Percentiles rank a stretch among this genome's conserved stretches.
Evolutionary conservation across 75 land plant species (phyloP).

Genomic region (Picea glauca): DNA sequence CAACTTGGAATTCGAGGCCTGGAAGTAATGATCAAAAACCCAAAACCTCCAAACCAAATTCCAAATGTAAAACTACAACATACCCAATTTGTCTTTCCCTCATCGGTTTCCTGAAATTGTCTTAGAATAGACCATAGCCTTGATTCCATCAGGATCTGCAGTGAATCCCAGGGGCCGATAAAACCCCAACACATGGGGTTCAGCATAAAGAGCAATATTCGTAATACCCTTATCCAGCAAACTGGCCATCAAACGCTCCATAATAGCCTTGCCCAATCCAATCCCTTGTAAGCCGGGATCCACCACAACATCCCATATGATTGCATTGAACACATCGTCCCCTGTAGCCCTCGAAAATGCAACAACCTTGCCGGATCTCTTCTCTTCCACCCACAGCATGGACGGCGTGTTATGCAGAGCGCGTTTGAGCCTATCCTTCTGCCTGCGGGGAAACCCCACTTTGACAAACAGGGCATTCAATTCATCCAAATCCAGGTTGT

Average conservation of each 20-base stretch:
- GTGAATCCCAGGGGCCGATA: conserved; percentile 84
- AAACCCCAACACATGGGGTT: conserved; percentile 83
- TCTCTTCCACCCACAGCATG: conserved; percentile 60
- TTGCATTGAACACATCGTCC: conserved; percentile 91
- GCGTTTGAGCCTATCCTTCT: conserved; percentile 45
- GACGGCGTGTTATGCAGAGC: conserved; percentile 72
- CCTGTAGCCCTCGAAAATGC: conserved; percentile 95
- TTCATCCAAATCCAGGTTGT: conserved; percentile 63
- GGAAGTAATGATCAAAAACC: no score
- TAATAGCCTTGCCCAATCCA: conserved; percentile 86
- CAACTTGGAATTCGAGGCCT: no score
- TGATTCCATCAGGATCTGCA: conserved; percentile 87
- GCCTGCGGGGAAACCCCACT: conserved; percentile 87
- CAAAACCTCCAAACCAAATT: no score
- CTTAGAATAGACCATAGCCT: conserved; percentile 77
- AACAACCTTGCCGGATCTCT: conserved; percentile 41
- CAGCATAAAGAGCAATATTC: conserved; percentile 84
- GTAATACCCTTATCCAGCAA: conserved; percentile 54
- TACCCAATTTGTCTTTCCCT: no score
- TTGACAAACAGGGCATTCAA: conserved; percentile 80
- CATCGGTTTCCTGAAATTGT: conserved; percentile 11
- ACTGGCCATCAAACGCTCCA: conserved; percentile 75
- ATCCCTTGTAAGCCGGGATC: conserved; percentile 83
- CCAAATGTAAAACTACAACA: no score
- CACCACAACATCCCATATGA: conserved; percentile 98